Evolutionary conservation across 345 rosid species (phyloP).

Genomic region (Pistacia vera): DNA sequence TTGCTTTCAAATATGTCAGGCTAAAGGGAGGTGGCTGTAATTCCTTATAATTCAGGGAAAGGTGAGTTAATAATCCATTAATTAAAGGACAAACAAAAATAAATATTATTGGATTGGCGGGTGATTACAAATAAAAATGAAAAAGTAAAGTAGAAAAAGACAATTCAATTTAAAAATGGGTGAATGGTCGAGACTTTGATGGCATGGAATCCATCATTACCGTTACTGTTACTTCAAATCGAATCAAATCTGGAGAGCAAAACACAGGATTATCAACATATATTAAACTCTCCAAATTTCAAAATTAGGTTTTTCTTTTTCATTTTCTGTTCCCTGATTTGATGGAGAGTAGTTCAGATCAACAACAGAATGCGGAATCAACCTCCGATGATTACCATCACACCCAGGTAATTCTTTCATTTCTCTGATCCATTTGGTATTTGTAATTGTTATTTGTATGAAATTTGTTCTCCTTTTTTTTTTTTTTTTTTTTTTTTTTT

Average conservation of each 20-base stretch:
- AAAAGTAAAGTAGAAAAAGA: no score
- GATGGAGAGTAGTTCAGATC: conserved; percentile 7
- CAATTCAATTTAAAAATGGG: no score
- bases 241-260: not conserved
- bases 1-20: no score
- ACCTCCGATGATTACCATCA: conserved; percentile 1
- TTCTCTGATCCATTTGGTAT: not conserved
- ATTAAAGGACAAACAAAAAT: no score
- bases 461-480: no score
- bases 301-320: conserved; percentile 1
- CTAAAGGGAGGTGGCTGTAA: no score
- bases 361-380: not conserved
- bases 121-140: no score
- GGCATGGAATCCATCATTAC: conserved; percentile 4
- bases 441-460: not conserved
- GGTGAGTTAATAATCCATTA: no score
- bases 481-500: no score
- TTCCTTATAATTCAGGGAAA: no score
- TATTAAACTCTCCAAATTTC: not conserved
- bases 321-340: not conserved
- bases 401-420: conserved; percentile 1
- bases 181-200: not conserved
- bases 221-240: not conserved
- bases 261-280: not conserved
- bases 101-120: no score